Percentiles rank a stretch among this genome's conserved stretches.
Conservation (phyloP, 352 stramenopile species). For the Pythium scleroteichum region DNA sequence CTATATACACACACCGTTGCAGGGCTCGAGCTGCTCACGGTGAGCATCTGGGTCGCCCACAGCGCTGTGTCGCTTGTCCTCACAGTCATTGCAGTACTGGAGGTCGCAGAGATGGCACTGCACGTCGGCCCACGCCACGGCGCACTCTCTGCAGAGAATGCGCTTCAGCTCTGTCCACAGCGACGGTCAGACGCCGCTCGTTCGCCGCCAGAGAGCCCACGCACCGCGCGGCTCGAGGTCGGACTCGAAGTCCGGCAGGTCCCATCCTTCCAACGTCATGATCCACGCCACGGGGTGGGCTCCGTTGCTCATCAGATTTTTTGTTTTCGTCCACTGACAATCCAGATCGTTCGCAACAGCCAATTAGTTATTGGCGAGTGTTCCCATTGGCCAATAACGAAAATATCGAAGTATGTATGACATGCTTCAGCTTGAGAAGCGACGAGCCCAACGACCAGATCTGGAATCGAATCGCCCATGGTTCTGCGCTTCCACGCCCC, state of each 20-base stretch:
- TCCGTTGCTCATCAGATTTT: neutral
- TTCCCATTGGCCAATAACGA: slow-evolving; percentile 1
- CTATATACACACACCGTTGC: slow-evolving; percentile 45
- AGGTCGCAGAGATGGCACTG: slow-evolving; percentile 47
- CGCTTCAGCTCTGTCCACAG: slow-evolving; percentile 44
- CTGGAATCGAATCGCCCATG: slow-evolving; percentile 16
- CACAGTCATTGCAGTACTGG: slow-evolving; percentile 49
- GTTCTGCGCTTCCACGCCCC: slow-evolving; percentile 24
- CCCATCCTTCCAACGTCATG: slow-evolving; percentile 19
- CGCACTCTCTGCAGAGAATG: slow-evolving; percentile 43
- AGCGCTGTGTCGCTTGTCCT: slow-evolving; percentile 43
- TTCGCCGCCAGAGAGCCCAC: no score
- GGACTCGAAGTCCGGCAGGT: slow-evolving; percentile 14
- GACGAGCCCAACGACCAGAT: slow-evolving; percentile 6
- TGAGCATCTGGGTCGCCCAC: slow-evolving; percentile 30
- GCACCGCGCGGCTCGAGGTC: slow-evolving; percentile 25
- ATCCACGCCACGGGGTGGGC: neutral
- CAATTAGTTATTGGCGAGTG: neutral
- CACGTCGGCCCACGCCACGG: slow-evolving; percentile 37
- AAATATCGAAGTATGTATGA: slow-evolving; percentile 13
- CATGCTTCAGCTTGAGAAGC: slow-evolving; percentile 27
- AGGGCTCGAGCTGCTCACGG: slow-evolving; percentile 41
- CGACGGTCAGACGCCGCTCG: no score
- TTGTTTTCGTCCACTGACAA: slow-evolving; percentile 7
- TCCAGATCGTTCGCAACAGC: no score